A percentile compares a stretch with the other conserved stretches of the same genome.
Conservation (phyloP, 768 basidiomycete genomes). For the Pisolithus marmoratus region DNA sequence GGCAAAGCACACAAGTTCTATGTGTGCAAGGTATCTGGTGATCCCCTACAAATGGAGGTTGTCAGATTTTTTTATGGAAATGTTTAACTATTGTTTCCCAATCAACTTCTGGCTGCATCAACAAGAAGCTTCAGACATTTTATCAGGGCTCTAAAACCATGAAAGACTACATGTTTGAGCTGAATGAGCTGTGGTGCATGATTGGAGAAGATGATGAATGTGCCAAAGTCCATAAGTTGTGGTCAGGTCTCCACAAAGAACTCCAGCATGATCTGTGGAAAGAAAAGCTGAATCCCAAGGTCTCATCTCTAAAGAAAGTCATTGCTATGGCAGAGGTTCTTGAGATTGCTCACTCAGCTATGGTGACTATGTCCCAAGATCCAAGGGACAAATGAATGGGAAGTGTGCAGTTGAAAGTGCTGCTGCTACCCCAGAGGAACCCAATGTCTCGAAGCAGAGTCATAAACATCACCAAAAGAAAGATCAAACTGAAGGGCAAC, state of each 20-base stretch:
- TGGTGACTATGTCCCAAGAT: not conserved
- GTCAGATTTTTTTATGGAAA: conserved; percentile 22
- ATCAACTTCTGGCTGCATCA: conserved; percentile 17
- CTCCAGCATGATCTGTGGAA: conserved; percentile 28
- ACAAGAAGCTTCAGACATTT: conserved; percentile 12
- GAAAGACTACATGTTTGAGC: conserved; percentile 27
- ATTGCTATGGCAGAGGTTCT: conserved; percentile 22
- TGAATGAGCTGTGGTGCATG: conserved; percentile 29
- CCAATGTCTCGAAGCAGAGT: not conserved
- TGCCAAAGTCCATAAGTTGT: conserved; percentile 29
- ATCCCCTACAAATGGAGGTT: conserved; percentile 23
- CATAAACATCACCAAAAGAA: not conserved
- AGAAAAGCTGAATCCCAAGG: conserved; percentile 23
- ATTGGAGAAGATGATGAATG: conserved; percentile 24
- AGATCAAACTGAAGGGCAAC: not conserved
- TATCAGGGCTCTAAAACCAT: conserved; percentile 26
- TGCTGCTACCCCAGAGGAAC: not conserved
- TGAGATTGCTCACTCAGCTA: conserved; percentile 23
- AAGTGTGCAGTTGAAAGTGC: not conserved
- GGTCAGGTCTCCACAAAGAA: conserved; percentile 23
- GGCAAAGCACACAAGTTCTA: too few relatives aligned
- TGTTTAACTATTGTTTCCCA: conserved; percentile 38
- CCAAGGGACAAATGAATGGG: not conserved
- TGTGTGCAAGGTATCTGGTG: conserved; percentile 20
- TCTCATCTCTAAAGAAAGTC: conserved; percentile 19